Evolutionary conservation across 305 asterid species (phyloP).

Genomic region (Solanum aculeatissimum): DNA sequence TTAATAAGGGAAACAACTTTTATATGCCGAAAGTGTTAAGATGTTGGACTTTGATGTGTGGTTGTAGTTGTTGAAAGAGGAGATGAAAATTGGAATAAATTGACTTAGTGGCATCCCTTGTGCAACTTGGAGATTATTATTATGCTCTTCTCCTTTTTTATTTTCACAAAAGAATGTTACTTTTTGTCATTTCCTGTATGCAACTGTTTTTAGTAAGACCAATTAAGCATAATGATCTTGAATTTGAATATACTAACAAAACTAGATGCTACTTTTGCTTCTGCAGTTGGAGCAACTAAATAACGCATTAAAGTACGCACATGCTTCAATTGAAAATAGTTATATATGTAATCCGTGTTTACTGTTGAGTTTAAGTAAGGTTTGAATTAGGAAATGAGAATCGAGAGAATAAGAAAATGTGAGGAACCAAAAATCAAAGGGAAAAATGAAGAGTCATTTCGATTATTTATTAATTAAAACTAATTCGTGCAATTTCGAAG

Average conservation of each 20-base stretch:
- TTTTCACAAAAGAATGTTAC: slow-evolving; percentile 4
- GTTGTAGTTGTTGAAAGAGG: slow-evolving; percentile 21
- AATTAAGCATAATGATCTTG: background rate
- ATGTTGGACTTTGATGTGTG: slow-evolving; percentile 23
- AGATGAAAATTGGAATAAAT: slow-evolving; percentile 34
- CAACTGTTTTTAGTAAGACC: background rate
- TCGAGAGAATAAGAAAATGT: too few relatives aligned
- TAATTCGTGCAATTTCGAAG: too few relatives aligned
- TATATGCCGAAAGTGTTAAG: slow-evolving; percentile 36
- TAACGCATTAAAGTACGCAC: background rate
- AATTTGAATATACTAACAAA: slow-evolving; percentile 24
- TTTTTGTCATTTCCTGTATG: slow-evolving; percentile 16
- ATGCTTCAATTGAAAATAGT: background rate
- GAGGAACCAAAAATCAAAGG: too few relatives aligned
- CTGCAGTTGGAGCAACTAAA: background rate
- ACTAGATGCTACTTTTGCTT: background rate
- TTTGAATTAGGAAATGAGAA: too few relatives aligned
- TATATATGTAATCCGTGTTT: too few relatives aligned
- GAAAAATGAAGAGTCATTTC: too few relatives aligned
- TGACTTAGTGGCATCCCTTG: slow-evolving; percentile 12
- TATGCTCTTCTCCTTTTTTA: slow-evolving; percentile 17
- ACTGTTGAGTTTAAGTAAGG: too few relatives aligned
- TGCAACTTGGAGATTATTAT: slow-evolving; percentile 35
- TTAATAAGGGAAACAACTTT: slow-evolving; percentile 13
- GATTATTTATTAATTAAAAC: too few relatives aligned